phyloP scores from a whole-genome alignment of 2,329 filamentous ascomycete species.

The Botrytis porri region DNA sequence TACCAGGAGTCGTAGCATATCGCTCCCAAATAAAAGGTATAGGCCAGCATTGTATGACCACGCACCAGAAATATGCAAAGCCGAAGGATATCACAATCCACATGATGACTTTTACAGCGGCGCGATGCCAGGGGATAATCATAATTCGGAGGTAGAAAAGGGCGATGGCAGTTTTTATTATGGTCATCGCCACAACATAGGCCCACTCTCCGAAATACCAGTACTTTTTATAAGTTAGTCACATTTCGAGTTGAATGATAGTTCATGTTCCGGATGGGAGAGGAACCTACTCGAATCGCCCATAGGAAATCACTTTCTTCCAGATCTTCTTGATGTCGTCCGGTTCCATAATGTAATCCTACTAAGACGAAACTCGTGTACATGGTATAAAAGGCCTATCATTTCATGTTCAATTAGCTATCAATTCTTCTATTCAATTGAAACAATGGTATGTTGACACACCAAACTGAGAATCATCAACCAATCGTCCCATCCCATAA shows the following conservation, averaged over 20 bases:
- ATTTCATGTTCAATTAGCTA: not conserved
- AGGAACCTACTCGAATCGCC: not conserved
- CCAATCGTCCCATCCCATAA: conserved; percentile 10
- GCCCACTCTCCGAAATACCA: not conserved
- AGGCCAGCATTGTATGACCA: not conserved
- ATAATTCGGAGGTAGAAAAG: conserved; percentile 6
- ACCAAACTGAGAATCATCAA: conserved; percentile 3
- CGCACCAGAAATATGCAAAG: not conserved
- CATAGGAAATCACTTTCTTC: not conserved
- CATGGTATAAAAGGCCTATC: not conserved
- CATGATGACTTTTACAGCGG: not conserved
- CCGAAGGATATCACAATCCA: not conserved
- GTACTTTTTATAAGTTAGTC: not conserved
- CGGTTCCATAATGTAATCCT: not conserved
- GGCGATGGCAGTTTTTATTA: not conserved
- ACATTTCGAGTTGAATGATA: not conserved
- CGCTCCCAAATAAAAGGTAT: not conserved
- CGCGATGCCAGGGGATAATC: not conserved
- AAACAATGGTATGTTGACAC: not conserved
- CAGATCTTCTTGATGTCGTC: not conserved
- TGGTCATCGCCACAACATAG: not conserved
- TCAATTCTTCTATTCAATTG: not conserved
- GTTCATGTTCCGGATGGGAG: not conserved
- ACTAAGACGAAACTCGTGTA: not conserved
- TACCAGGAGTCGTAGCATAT: not conserved